Evolutionary conservation across 208 protist species (phyloP), one percentile per base, ranked within the genome.

Genomic region (Crithidia thermophila): DNA sequence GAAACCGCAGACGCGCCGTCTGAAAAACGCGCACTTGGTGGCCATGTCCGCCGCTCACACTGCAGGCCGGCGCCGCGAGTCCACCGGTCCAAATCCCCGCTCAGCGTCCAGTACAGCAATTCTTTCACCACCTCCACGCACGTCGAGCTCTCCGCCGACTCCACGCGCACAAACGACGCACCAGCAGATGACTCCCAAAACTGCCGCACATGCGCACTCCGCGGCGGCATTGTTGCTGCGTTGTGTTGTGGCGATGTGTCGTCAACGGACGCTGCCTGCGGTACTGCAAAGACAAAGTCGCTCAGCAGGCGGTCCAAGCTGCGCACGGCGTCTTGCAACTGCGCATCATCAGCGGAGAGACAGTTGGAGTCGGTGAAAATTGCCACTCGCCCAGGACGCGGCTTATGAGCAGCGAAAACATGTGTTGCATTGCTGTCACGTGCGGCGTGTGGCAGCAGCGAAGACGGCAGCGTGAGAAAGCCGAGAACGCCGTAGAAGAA

Each of bases 291-390:
- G n/a, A n/a, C n/a, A n/a, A n/a, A n/a, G n/a, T n/a, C 33, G 34
- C 37, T 31, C 7, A 59, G 36, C 10, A 65, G 28, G 0, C 3
- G 14, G 33, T 70, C 71, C 9, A 79, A 39, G 37, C 53, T 42
- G 21, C 47, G 23, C 36, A 78, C 27, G 3, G 62, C 46, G 13
- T 20, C n/a, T 23, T 75, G 64, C 27, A 74, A 28, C 36, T 71
- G 20, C 4, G 13, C 7, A 33, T 78, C 43, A 0, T 62, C 77
- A n/a, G 53, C 39, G 6, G 75, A 76, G 20, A 91, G 62, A 39
- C 82, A 79, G 53, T 78, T 72, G 1, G 82, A 75, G 59, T 88
- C 85, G 0, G 85, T 88, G 43, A 91, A 82, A 33, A 91, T 56
- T 0, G 72, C 76, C 10, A 88, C 66, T 2, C 65, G 61, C 14